Percentiles rank a stretch among this genome's conserved stretches.
These are phyloP conservation scores for Akanthomyces muscarius DNA, from an alignment of 2,329 filamentous ascomycete species.

Conservation along the genomic window DNA sequence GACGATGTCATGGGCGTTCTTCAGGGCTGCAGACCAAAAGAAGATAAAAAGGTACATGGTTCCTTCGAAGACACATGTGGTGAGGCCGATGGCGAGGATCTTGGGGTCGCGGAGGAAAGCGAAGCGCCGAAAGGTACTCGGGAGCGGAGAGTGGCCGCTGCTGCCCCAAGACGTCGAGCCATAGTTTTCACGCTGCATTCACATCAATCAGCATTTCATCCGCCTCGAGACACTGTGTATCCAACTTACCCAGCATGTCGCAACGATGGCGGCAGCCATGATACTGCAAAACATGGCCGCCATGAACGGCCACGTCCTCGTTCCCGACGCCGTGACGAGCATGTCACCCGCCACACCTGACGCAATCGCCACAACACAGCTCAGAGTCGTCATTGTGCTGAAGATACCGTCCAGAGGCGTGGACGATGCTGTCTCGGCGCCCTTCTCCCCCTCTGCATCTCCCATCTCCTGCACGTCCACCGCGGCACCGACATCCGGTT, in stretches of 20 bases:
- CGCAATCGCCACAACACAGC: constrained; percentile 52
- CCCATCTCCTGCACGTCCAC: neutral
- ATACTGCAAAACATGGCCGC: constrained; percentile 38
- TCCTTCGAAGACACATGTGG: constrained; percentile 56
- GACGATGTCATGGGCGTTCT: constrained; percentile 32
- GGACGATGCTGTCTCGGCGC: no score
- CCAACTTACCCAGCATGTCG: constrained; percentile 22
- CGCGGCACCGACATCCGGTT: neutral
- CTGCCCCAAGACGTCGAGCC: constrained; percentile 15
- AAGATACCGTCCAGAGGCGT: constrained; percentile 48
- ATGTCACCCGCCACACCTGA: constrained; percentile 50
- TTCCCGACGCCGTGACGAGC: constrained; percentile 44
- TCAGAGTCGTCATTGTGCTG: constrained; percentile 49
- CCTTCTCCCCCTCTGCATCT: neutral
- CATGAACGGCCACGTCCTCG: constrained; percentile 51
- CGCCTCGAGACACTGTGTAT: no score
- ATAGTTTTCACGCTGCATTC: constrained; percentile 26
- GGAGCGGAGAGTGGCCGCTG: no score
- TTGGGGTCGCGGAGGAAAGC: constrained; percentile 21
- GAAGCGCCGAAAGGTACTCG: neutral
- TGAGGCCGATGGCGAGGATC: constrained; percentile 47
- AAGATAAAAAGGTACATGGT: constrained; percentile 61
- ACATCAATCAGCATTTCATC: no score
- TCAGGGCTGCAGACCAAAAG: constrained; percentile 57
- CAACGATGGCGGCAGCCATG: constrained; percentile 41